Conservation (phyloP, 2,329 filamentous ascomycete genomes). For the Curvularia eragrostidis region DNA sequence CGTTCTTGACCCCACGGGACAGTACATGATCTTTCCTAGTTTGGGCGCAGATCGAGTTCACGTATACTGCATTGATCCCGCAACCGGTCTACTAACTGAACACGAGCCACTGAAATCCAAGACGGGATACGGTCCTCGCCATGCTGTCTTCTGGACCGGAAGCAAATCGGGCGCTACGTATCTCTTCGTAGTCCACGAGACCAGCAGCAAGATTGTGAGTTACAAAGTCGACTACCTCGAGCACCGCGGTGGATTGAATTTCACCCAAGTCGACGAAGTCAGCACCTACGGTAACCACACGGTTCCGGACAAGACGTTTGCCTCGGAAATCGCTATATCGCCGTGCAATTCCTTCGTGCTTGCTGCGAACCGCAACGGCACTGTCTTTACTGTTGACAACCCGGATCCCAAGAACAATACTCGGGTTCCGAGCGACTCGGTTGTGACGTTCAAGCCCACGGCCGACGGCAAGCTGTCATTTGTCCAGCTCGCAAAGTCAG, state of each 20-base stretch:
- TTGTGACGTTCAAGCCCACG: slow-evolving; percentile 58
- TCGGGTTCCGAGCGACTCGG: slow-evolving; percentile 59
- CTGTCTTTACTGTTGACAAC: slow-evolving; percentile 60
- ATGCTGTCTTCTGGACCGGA: slow-evolving; percentile 63
- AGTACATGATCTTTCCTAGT: slow-evolving; percentile 70
- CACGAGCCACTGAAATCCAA: slow-evolving; percentile 55
- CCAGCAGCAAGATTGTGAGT: slow-evolving; percentile 63
- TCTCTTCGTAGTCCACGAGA: slow-evolving; percentile 68
- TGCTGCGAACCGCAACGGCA: slow-evolving; percentile 71
- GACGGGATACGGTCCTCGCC: slow-evolving; percentile 68
- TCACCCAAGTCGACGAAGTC: slow-evolving; percentile 59
- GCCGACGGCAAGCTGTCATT: slow-evolving; percentile 62
- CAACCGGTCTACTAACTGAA: slow-evolving; percentile 53
- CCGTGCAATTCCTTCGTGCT: slow-evolving; percentile 66
- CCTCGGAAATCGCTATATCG: slow-evolving; percentile 63
- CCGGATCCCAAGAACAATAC: slow-evolving; percentile 46
- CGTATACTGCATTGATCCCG: slow-evolving; percentile 61
- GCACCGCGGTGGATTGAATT: slow-evolving; percentile 49
- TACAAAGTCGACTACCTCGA: slow-evolving; percentile 63
- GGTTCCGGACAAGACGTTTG: slow-evolving; percentile 50
- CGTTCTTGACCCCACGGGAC: slow-evolving; percentile 68
- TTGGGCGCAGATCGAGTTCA: slow-evolving; percentile 69
- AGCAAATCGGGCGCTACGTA: slow-evolving; percentile 41
- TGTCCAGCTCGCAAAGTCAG: slow-evolving; percentile 66
- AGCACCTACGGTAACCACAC: slow-evolving; percentile 43